These are phyloP conservation scores for Suillus discolor DNA, from an alignment of 768 basidiomycete species.

Conservation along the genomic window DNA sequence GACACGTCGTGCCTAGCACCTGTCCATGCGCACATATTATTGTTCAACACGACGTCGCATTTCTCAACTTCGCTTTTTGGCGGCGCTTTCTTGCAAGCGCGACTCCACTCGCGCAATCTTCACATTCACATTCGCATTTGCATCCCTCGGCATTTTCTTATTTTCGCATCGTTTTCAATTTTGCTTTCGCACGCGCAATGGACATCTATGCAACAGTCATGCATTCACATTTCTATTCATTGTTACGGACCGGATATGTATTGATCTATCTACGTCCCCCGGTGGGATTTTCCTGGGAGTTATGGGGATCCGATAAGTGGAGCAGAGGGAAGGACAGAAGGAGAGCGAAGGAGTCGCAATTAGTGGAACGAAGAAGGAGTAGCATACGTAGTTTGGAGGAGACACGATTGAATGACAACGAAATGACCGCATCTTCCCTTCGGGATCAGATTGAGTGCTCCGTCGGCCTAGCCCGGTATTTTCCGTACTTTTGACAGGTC, in stretches of 20 bases:
- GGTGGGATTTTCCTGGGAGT: slow-evolving; percentile 20
- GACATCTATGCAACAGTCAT: slow-evolving; percentile 19
- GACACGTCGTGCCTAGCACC: slow-evolving; percentile 22
- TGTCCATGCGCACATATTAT: slow-evolving; percentile 7
- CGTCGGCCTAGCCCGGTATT: background rate
- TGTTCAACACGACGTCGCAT: slow-evolving; percentile 13
- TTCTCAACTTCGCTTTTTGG: slow-evolving; percentile 22
- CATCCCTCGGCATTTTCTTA: slow-evolving; percentile 30
- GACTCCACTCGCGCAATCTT: slow-evolving; percentile 10
- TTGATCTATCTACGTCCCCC: slow-evolving; percentile 31
- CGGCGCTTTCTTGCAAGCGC: slow-evolving; percentile 14
- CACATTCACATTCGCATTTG: slow-evolving; percentile 20
- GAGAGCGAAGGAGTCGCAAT: slow-evolving; percentile 14
- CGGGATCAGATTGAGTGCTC: background rate
- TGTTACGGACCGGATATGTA: slow-evolving; percentile 28
- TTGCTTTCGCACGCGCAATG: slow-evolving; percentile 26
- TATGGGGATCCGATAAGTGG: slow-evolving; percentile 9
- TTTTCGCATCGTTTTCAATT: slow-evolving; percentile 21
- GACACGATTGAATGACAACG: slow-evolving; percentile 44
- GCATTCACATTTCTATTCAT: slow-evolving; percentile 29
- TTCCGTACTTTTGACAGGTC: background rate
- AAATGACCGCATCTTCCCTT: slow-evolving; percentile 17
- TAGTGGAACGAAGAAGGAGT: slow-evolving; percentile 25
- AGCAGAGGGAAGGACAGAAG: slow-evolving; percentile 13
- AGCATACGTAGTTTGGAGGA: slow-evolving; percentile 30